A percentile compares a stretch with the other conserved stretches of the same genome.
Evolutionary conservation across 306 rosid genomes (phyloP).

Genomic region (Acacia acuminata): DNA sequence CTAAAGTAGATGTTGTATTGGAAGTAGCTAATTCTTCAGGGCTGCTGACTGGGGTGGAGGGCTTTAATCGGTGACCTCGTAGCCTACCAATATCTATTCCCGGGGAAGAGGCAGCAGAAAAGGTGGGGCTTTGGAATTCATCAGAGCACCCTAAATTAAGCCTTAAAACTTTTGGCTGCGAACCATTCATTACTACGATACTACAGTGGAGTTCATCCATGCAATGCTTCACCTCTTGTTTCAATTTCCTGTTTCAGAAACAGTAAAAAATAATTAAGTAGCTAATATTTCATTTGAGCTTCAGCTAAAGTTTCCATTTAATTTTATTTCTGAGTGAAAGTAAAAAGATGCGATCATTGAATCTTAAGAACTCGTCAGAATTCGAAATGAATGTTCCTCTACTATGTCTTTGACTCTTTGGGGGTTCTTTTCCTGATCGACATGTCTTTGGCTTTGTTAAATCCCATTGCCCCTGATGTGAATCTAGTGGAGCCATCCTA

Average conservation of each 20-base stretch:
- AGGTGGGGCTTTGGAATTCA: constrained; percentile 79
- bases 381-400: background rate
- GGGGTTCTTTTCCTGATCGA: background rate
- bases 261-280: constrained; percentile 1
- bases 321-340: constrained; percentile 14
- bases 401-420: background rate
- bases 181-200: constrained; percentile 80
- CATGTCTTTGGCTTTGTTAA: background rate
- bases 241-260: constrained; percentile 74
- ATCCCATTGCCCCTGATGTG: background rate
- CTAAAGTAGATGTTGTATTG: constrained; percentile 54
- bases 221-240: constrained; percentile 87
- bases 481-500: background rate
- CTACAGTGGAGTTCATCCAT: constrained; percentile 85
- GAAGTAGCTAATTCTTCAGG: constrained; percentile 77
- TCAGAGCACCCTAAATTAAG: constrained; percentile 73
- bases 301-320: constrained; percentile 19
- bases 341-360: constrained; percentile 12
- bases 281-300: background rate
- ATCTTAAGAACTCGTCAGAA: background rate
- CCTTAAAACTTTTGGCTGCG: constrained; percentile 78
- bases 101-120: constrained; percentile 79
- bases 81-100: constrained; percentile 45
- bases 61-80: constrained; percentile 65
- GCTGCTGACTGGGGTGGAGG: constrained; percentile 82